Conservation (phyloP, 139 green algal species). For the Coelastrella sp. region DNA sequence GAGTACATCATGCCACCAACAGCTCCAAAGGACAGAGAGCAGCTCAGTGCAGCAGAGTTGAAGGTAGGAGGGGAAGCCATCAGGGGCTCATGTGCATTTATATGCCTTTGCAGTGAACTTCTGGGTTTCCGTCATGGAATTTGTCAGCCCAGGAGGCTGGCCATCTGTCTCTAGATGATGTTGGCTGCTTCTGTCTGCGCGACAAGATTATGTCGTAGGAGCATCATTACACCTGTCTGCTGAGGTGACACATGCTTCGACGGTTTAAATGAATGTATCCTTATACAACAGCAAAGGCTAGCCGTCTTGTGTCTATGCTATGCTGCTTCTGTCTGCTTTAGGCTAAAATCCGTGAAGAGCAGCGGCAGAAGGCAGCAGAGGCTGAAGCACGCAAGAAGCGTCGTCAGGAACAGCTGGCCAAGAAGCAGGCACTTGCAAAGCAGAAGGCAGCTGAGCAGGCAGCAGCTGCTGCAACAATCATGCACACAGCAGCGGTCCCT, state of each 20-base stretch:
- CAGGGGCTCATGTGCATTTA: background rate
- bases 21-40: background rate
- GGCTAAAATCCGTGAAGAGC: conserved; percentile 52
- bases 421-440: conserved; percentile 40
- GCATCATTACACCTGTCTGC: no score
- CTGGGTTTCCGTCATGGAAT: background rate
- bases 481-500: background rate
- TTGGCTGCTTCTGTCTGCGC: no score
- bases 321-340: background rate
- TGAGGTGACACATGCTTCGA: no score
- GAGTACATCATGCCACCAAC: conserved; percentile 54
- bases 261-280: background rate
- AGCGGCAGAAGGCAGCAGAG: conserved; percentile 52
- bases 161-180: no score
- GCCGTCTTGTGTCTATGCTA: background rate
- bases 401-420: conserved; percentile 37
- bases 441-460: conserved; percentile 31
- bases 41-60: conserved; percentile 41
- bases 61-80: conserved; percentile 31
- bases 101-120: background rate
- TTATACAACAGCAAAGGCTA: background rate
- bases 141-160: no score
- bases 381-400: conserved; percentile 58
- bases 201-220: no score
- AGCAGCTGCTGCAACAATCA: background rate